These are phyloP conservation scores for Microbotryum saponariae DNA, from an alignment of 1,284 basidiomycete genomes.

Conservation along the genomic window DNA sequence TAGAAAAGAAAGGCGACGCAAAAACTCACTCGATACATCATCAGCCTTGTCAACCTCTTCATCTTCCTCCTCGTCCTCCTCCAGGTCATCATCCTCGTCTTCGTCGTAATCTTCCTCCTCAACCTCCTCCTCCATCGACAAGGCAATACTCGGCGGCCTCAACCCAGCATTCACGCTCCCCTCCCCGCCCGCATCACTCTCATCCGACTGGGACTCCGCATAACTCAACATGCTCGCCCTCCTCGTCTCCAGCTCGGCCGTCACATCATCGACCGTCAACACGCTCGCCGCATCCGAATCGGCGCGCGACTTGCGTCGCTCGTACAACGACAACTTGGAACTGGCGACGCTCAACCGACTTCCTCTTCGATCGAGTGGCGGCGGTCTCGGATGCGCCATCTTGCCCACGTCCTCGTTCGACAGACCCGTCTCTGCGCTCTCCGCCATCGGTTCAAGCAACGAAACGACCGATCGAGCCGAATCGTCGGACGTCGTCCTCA, in stretches of 20 bases:
- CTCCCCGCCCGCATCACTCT: conserved; percentile 44
- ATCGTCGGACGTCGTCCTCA: no score
- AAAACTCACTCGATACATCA: conserved; percentile 35
- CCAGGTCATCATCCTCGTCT: conserved; percentile 34
- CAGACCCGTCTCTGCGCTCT: no score
- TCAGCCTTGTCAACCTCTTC: conserved; percentile 41
- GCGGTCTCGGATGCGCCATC: no score
- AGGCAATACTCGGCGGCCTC: conserved; percentile 4
- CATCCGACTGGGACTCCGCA: conserved; percentile 42
- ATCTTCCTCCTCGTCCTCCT: conserved; percentile 33
- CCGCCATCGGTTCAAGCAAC: no score
- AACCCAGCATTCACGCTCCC: conserved; percentile 43
- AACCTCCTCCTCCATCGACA: conserved; percentile 39
- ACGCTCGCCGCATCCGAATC: conserved; percentile 70
- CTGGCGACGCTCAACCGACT: conserved; percentile 17
- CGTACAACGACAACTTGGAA: conserved; percentile 19
- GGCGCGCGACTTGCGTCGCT: conserved; percentile 9
- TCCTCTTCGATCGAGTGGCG: background rate
- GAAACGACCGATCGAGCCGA: no score
- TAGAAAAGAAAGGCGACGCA: background rate
- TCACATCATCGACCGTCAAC: conserved; percentile 95
- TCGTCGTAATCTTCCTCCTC: conserved; percentile 34
- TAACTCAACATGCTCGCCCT: conserved; percentile 46
- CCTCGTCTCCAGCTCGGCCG: conserved; percentile 86
- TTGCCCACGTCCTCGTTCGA: no score